phyloP scores from a whole-genome alignment of 768 basidiomycete genomes.

The Trametes punicea region DNA sequence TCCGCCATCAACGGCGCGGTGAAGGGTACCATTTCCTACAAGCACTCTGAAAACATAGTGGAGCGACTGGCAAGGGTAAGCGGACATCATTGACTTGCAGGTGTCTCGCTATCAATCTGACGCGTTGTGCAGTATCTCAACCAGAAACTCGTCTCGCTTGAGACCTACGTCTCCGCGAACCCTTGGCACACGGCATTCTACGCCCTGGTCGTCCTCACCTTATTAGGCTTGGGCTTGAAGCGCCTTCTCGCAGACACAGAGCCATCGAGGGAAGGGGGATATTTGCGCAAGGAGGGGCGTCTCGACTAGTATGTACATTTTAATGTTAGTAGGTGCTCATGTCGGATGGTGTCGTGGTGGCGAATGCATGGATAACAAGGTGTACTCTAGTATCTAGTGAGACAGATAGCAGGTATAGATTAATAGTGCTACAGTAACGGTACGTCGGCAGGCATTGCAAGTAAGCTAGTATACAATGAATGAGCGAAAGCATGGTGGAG shows the following conservation, averaged over 20 bases:
- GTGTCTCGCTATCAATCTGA: neutral
- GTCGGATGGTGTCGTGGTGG: neutral
- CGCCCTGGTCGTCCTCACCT: constrained; percentile 18
- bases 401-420: neutral
- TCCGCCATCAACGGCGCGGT: constrained; percentile 67
- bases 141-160: constrained; percentile 26
- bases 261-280: constrained; percentile 16
- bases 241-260: constrained; percentile 25
- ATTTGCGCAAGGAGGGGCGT: constrained; percentile 16
- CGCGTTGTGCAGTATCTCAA: constrained; percentile 30
- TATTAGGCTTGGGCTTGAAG: constrained; percentile 22
- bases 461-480: constrained; percentile 12
- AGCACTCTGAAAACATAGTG: constrained; percentile 66
- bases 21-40: constrained; percentile 44
- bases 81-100: neutral
- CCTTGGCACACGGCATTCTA: constrained; percentile 28
- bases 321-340: neutral
- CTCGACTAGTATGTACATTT: constrained; percentile 18
- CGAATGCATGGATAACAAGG: neutral
- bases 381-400: neutral
- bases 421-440: constrained; percentile 15
- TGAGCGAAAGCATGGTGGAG: constrained; percentile 6
- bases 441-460: neutral
- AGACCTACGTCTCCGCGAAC: constrained; percentile 26
- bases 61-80: constrained; percentile 64